Base-by-base conservation (phyloP, 768 basidiomycete genomes). In the Pilatotrama ljubarskyi region DNA sequence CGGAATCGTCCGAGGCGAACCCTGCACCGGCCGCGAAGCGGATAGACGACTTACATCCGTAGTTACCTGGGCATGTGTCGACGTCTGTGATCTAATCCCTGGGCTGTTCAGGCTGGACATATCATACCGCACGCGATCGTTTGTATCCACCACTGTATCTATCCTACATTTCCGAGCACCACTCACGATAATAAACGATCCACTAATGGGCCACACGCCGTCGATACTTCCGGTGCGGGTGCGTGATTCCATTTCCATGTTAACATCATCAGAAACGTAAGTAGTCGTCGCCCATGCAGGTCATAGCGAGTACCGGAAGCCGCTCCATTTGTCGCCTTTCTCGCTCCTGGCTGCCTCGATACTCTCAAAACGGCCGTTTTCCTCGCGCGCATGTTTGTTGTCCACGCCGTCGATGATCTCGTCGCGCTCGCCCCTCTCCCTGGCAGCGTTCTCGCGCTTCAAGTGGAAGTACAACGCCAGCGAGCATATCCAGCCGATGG, bases 261-360 rank as follows among this genome's bases (percentile, higher is more conserved):
- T 10, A 18, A 14, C 6, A 32, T 15, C 2, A 6, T 8, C 14
- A 25, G 3, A 10, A 10, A 5, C 14, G n/a, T 35, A 32, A 10
- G 17, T 8, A 9, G n/a, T 18, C 29, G 26, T 15, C 26, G 50
- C 10, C 29, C 29, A n/a, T 32, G 29, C 29, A 38, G 11, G 32
- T 64, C 76, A 86, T 43, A 84, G 65, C 1, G 78, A 81, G 73
- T 90, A 90, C 59, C 84, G 78, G 71, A 88, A 90, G n/a, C 88
- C 86, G 66, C 87, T 90, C 88, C 87, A 90, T 51, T 78, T 70
- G 64, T 90, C 89, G 3, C 88, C 88, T 66, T 87, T 89, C 42
- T 81, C 80, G 22, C 71, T 75, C 62, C 79, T 80, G 17, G 87
- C 88, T 20, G 80, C 83, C 51, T 83, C 78, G n/a, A 83, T 73